Evolutionary conservation across 2,329 filamentous ascomycete species (phyloP).

Genomic region (Fusarium coicis): DNA sequence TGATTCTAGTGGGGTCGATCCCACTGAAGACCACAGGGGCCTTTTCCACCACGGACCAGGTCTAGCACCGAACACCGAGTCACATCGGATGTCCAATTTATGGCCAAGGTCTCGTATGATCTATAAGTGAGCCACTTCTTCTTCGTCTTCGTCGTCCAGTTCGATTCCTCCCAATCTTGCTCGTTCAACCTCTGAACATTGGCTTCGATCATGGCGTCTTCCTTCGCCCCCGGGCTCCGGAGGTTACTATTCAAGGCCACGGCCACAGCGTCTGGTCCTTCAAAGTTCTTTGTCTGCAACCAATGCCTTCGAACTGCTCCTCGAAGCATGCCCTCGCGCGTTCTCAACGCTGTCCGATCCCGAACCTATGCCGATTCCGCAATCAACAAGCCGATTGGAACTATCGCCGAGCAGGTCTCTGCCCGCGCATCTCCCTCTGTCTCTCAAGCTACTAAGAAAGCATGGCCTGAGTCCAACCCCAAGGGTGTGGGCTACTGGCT

Average conservation of each 20-base stretch:
- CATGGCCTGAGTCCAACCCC: conserved; percentile 71
- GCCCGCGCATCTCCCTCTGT: conserved; percentile 37
- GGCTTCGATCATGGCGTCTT: conserved; percentile 53
- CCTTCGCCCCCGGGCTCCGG: conserved; percentile 56
- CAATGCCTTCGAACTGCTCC: conserved; percentile 58
- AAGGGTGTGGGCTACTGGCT: conserved; percentile 92
- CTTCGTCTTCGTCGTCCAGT: conserved; percentile 3
- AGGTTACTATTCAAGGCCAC: conserved; percentile 52
- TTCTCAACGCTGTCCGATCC: conserved; percentile 54
- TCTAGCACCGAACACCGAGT: conserved; percentile 34
- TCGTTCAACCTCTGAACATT: conserved; percentile 24
- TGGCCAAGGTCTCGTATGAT: conserved; percentile 32
- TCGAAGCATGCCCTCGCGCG: conserved; percentile 50
- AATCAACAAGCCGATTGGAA: conserved; percentile 44
- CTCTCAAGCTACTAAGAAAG: conserved; percentile 47
- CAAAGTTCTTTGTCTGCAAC: conserved; percentile 58
- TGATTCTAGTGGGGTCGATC: conserved; percentile 24
- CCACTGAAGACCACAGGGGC: neutral
- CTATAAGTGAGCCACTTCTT: conserved; percentile 24
- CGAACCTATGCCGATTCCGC: conserved; percentile 52
- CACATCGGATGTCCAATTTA: conserved; percentile 37
- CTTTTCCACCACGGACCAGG: conserved; percentile 14
- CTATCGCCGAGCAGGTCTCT: conserved; percentile 43
- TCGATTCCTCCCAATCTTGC: conserved; percentile 3
- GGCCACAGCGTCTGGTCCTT: conserved; percentile 45